Percentiles rank a stretch among this genome's conserved stretches.
phyloP scores from a whole-genome alignment of 768 basidiomycete species.

The Calvatia gigantea region DNA sequence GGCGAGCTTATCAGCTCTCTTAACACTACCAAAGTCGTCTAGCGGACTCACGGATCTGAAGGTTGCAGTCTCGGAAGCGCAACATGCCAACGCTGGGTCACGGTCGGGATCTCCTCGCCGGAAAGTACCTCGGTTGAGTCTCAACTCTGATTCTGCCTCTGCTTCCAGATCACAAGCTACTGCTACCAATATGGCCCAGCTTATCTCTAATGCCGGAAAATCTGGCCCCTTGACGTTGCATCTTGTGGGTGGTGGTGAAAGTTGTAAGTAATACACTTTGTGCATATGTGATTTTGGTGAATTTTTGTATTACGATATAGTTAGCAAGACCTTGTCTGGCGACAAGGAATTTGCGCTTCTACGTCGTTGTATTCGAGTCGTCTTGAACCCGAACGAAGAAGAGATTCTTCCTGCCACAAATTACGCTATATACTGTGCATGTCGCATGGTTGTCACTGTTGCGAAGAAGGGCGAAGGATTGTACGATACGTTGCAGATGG shows the following conservation, averaged over 20 bases:
- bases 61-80: conserved; percentile 27
- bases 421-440: conserved; percentile 54
- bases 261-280: not conserved
- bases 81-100: conserved; percentile 37
- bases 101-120: conserved; percentile 57
- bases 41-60: conserved; percentile 43
- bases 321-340: conserved; percentile 20
- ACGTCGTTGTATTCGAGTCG: conserved; percentile 31
- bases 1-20: conserved; percentile 29
- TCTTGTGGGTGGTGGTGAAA: conserved; percentile 32
- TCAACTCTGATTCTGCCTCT: conserved; percentile 66
- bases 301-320: not conserved
- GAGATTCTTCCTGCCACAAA: conserved; percentile 44
- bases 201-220: not conserved
- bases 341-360: conserved; percentile 29
- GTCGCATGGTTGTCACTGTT: conserved; percentile 52
- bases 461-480: conserved; percentile 52
- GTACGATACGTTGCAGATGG: conserved; percentile 53
- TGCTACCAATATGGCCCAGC: conserved; percentile 8
- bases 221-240: conserved; percentile 2
- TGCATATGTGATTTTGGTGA: not conserved
- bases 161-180: conserved; percentile 50
- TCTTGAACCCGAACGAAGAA: conserved; percentile 27
- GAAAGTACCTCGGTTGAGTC: conserved; percentile 65
- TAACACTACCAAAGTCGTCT: conserved; percentile 49